Base-by-base conservation (phyloP, 495 filamentous ascomycete species). In the Neurospora sp. region DNA sequence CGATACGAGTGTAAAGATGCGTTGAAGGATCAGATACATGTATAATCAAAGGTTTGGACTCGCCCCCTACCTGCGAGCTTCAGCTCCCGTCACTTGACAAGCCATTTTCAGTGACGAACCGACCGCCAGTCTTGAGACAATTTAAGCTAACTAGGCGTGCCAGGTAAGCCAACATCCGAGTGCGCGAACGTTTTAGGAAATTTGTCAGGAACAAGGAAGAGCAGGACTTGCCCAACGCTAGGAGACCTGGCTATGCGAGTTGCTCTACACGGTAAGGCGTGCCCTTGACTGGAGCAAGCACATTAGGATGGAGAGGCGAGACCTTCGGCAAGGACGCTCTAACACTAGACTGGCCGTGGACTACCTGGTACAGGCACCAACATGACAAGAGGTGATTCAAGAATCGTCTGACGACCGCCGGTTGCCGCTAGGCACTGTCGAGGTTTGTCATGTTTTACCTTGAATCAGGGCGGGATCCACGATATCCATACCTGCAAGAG, bases 1-100 rank as follows among this genome's bases (percentile, higher is more conserved):
- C 78, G 73, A 72, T 40, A 74, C 72, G 37, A 73, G 72, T 69
- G 71, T 40, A 69, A 68, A 76, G 75, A 42, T 59, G 35, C 44
- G 70, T 38, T 16, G 40, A 72, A 48, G 59, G 70, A 37, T 22
- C n/a, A 20, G 27, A 73, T 39, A 71, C 39, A 41, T 39, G 35
- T 37, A 70, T 53, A 59, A 76, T 73, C 70, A 70, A n/a, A 61
- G 42, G 73, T 79, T 77, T 78, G 72, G 77, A 70, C 73, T 71
- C 6, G 14, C 53, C 53, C 53, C 12, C 14, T 74, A 18, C 42
- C 48, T 68, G 70, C 42, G 42, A 35, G 70, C 73, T 78, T 74
- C 74, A 76, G 74, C 78, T 79, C 69, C 69, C 38, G 76, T 80
- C 77, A 79, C 79, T 81, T 78, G 77, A 81, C 77, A 71, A 75